These are phyloP conservation scores for Colletotrichum nymphaeae DNA, from an alignment of 2,329 filamentous ascomycete genomes.

Conservation along the genomic window DNA sequence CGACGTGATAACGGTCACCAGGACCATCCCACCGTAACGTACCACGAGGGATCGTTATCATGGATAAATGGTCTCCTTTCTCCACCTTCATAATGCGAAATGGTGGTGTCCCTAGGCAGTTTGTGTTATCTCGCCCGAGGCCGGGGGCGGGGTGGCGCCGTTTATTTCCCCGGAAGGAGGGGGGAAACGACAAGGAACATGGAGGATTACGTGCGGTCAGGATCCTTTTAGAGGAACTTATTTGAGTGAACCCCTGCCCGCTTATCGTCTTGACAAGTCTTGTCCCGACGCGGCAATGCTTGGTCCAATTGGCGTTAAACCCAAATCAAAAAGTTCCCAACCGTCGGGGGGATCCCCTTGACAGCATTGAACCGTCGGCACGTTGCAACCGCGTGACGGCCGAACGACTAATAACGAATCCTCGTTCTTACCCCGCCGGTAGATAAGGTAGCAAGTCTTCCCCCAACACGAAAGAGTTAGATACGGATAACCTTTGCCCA, in stretches of 20 bases:
- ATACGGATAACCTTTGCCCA: background rate
- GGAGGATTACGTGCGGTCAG: background rate
- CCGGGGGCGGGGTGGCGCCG: conserved; percentile 2
- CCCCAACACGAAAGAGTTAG: no score
- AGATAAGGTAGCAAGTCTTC: conserved; percentile 21
- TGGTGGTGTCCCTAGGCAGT: background rate
- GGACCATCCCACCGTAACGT: conserved; percentile 25
- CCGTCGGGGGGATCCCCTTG: conserved; percentile 15
- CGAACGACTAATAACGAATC: background rate
- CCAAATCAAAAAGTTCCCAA: background rate
- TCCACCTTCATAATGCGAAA: conserved; percentile 3
- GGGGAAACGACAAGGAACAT: background rate
- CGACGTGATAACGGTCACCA: background rate
- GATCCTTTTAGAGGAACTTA: no score
- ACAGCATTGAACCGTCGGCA: background rate
- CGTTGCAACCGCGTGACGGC: conserved; percentile 22
- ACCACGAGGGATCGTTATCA: conserved; percentile 21
- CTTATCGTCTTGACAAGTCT: conserved; percentile 32
- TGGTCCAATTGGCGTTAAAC: conserved; percentile 10
- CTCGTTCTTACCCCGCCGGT: conserved; percentile 1
- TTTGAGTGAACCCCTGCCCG: conserved; percentile 3
- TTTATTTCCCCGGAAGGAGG: conserved; percentile 23
- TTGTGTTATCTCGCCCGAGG: conserved; percentile 17
- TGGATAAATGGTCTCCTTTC: background rate
- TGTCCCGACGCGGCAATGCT: conserved; percentile 34